These are phyloP conservation scores for Fusarium albosuccineum DNA, from an alignment of 2,329 filamentous ascomycete genomes.

Conservation along the genomic window DNA sequence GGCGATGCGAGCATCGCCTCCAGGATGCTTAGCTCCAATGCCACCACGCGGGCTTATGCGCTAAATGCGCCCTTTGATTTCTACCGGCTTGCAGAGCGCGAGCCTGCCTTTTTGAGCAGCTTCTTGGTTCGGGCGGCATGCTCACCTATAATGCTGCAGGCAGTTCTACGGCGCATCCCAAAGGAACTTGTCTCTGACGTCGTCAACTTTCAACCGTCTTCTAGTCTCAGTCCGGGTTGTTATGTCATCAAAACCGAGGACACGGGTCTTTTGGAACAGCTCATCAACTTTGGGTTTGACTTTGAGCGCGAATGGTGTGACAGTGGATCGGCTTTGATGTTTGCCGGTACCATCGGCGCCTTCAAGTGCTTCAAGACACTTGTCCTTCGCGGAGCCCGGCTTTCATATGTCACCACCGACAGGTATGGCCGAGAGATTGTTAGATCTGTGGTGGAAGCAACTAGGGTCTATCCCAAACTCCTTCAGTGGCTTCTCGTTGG, in stretches of 20 bases:
- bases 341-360: conserved; percentile 32
- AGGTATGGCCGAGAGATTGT: conserved; percentile 17
- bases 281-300: conserved; percentile 37
- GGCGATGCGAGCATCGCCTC: conserved; percentile 12
- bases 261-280: conserved; percentile 1
- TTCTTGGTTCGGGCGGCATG: neutral
- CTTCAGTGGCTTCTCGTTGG: conserved; percentile 38
- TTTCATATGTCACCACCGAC: conserved; percentile 28
- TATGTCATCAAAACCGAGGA: conserved; percentile 20
- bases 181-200: conserved; percentile 20
- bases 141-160: conserved; percentile 3
- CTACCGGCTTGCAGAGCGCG: conserved; percentile 23
- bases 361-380: conserved; percentile 35
- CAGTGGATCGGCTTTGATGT: conserved; percentile 40
- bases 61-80: conserved; percentile 41
- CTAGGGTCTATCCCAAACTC: conserved; percentile 27
- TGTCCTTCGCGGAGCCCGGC: conserved; percentile 31
- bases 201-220: conserved; percentile 20
- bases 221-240: conserved; percentile 7
- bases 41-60: conserved; percentile 2
- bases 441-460: conserved; percentile 29
- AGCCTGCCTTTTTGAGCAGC: conserved; percentile 26
- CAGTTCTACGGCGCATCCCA: conserved; percentile 35
- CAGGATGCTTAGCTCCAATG: conserved; percentile 3
- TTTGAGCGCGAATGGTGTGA: conserved; percentile 26